phyloP scores from a whole-genome alignment of 1,284 basidiomycete genomes.

The Cryptococcus sp. region DNA sequence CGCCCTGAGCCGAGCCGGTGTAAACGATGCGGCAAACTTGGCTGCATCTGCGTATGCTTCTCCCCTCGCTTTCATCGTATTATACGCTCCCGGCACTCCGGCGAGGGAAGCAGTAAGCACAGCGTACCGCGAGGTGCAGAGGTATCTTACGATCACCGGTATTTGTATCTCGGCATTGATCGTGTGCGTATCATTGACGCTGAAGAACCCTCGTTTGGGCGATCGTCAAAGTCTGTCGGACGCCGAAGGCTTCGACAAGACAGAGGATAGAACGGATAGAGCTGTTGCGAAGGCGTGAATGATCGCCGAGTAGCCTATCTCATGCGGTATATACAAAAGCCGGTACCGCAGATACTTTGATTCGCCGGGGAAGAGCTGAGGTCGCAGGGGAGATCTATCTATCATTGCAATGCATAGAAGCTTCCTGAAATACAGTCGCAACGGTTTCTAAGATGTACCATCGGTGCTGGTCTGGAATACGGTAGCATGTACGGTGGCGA shows the following conservation, averaged over 20 bases:
- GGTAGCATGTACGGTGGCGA: too few species aligned
- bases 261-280: too few species aligned
- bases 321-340: too few species aligned
- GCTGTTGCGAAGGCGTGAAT: too few species aligned
- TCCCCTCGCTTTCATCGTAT: slow-evolving; percentile 43
- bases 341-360: too few species aligned
- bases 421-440: too few species aligned
- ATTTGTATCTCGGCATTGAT: slow-evolving; percentile 39
- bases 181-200: slow-evolving; percentile 27
- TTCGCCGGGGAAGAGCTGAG: too few species aligned
- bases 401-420: too few species aligned
- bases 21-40: slow-evolving; percentile 42
- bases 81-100: slow-evolving; percentile 47
- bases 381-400: too few species aligned
- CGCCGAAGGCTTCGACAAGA: slow-evolving; percentile 29
- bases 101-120: slow-evolving; percentile 42
- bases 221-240: slow-evolving; percentile 39
- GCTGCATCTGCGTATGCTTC: slow-evolving; percentile 44
- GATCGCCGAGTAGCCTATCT: too few species aligned
- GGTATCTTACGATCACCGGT: slow-evolving; percentile 44
- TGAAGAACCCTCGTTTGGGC: slow-evolving; percentile 38
- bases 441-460: too few species aligned
- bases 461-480: too few species aligned
- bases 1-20: slow-evolving; percentile 14
- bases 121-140: slow-evolving; percentile 46